These are phyloP conservation scores for Fraxinus albicans DNA, from an alignment of 305 asterid genomes.

Conservation along the genomic window DNA sequence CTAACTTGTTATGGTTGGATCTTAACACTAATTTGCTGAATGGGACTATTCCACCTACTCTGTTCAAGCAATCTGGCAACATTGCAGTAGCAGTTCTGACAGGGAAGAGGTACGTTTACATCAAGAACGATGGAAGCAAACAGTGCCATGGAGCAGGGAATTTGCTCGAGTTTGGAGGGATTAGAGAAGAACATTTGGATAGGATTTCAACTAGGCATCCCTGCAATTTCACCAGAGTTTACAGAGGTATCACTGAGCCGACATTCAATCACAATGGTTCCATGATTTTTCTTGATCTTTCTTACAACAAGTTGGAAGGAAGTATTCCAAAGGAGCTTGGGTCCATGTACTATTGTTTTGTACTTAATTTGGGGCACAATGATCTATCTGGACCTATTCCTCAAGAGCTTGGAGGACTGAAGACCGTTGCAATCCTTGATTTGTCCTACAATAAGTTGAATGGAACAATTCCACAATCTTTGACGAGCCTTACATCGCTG, in stretches of 20 bases:
- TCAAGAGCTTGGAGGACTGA: constrained; percentile 65
- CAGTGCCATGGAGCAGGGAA: constrained; percentile 94
- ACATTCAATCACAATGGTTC: constrained; percentile 89
- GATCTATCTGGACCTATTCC: constrained; percentile 84
- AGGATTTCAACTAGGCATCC: constrained; percentile 74
- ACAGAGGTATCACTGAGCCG: constrained; percentile 65
- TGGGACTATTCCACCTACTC: constrained; percentile 67
- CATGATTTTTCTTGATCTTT: constrained; percentile 92
- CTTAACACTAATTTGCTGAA: constrained; percentile 58
- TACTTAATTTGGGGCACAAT: constrained; percentile 81
- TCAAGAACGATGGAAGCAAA: constrained; percentile 81
- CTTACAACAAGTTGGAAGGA: constrained; percentile 71
- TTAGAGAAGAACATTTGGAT: constrained; percentile 60
- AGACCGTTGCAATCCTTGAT: constrained; percentile 82
- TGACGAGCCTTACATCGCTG: constrained; percentile 58
- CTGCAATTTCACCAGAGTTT: constrained; percentile 70
- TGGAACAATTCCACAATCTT: constrained; percentile 66
- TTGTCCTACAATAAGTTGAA: constrained; percentile 69
- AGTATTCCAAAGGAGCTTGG: constrained; percentile 89
- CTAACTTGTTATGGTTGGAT: constrained; percentile 83
- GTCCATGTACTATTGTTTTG: constrained; percentile 60
- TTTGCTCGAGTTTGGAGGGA: constrained; percentile 87
- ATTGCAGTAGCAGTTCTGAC: constrained; percentile 64
- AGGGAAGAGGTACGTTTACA: constrained; percentile 63
- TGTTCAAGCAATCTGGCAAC: constrained; percentile 86